Evolutionary conservation across 2,329 filamentous ascomycete genomes (phyloP).

Genomic region (Apiospora kogelbergensis): DNA sequence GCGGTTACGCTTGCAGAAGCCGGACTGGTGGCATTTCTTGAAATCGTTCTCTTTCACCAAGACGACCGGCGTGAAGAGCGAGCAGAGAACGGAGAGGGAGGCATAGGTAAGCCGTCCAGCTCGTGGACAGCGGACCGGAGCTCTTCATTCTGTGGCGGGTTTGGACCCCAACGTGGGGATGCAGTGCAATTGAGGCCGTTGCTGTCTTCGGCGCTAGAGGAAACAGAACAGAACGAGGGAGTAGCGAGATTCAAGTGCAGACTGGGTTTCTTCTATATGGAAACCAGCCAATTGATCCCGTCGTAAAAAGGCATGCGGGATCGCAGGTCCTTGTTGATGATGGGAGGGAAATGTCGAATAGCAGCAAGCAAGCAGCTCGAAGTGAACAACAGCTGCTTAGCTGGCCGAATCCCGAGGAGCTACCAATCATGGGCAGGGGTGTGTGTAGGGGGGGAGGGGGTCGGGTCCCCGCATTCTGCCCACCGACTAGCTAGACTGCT

Average conservation of each 20-base stretch:
- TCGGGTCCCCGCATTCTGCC: not conserved
- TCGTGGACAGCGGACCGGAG: constrained; percentile 50
- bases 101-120: constrained; percentile 65
- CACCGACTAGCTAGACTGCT: too few species aligned
- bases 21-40: constrained; percentile 93
- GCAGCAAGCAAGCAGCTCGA: not conserved
- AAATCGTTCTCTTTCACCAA: constrained; percentile 95
- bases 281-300: constrained; percentile 9
- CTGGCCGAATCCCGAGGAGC: not conserved
- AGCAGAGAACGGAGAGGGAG: constrained; percentile 58
- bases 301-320: constrained; percentile 7
- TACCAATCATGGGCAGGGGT: constrained; percentile 3
- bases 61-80: constrained; percentile 64
- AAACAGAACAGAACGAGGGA: not conserved
- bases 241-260: not conserved
- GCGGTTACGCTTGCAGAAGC: constrained; percentile 95
- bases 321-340: constrained; percentile 9
- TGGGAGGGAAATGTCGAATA: not conserved
- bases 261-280: not conserved
- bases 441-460: too few species aligned
- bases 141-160: constrained; percentile 46
- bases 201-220: not conserved
- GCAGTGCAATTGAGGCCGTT: not conserved
- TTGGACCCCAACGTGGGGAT: constrained; percentile 10
- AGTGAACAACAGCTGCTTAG: not conserved